Base-by-base conservation (phyloP, 2,329 filamentous ascomycete genomes). In the Elsinoe batatas region DNA sequence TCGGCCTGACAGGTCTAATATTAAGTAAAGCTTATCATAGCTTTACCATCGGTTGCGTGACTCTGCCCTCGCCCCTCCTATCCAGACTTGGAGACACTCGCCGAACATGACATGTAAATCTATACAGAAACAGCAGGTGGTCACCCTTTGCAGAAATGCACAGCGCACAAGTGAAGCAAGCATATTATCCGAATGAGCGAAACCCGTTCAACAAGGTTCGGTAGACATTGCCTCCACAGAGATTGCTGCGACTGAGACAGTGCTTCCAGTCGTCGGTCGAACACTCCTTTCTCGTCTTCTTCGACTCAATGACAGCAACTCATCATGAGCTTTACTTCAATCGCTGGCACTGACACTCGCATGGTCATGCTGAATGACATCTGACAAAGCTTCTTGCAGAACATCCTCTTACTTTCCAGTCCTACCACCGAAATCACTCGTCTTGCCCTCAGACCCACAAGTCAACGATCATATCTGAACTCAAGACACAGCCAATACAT, bases 191-290 rank as follows among this genome's bases (percentile, higher is more conserved):
- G 3, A 30, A 3, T 30, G 10, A 12, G 40, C 40, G 40, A 26
- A 26, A 44, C 40, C 40, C 40, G 40, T 44, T 44, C 40, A 26
- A 44, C 22, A 26, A 26, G 22, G 22, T 26, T 26, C 6, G 22
- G 22, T 26, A 26, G 22, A 26, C 22, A 26, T 3, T 6, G 3
- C 22, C 22, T 26, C 22, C 22, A 26, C 40, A 15, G 40, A 26
- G 26, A 50, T 50, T 50, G 46, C n/a, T 33, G 40, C 40, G 40
- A 30, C 5, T 30, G 26, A 44, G 40, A 44, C 40, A 44, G 40
- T 44, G 40, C 18, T n/a, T 12, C 40, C 40, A 35, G 46, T 50
- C 46, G 30, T 36, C 46, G 46, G 33, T 15, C 33, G 46, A 50
- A 20, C 46, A 35, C 46, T 50, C 30, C 46, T 36, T 17, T 50